These are phyloP conservation scores for Exophiala mesophila DNA, from an alignment of 2,329 filamentous ascomycete genomes.

Conservation along the genomic window DNA sequence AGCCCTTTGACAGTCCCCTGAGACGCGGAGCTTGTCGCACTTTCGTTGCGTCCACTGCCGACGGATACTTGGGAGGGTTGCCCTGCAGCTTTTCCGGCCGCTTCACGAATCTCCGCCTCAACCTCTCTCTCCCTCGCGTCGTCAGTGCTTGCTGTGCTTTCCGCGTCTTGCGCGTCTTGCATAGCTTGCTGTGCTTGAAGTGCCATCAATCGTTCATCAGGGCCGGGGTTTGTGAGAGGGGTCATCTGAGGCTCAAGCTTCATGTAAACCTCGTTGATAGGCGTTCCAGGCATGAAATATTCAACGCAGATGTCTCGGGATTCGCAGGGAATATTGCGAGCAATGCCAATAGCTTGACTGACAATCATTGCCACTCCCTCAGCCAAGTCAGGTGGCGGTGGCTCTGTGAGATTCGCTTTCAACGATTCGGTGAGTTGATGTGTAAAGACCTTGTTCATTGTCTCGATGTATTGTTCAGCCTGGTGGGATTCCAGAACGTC, in stretches of 20 bases:
- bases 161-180: conserved; percentile 23
- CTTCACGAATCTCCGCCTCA: conserved; percentile 23
- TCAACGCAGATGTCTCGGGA: conserved; percentile 83
- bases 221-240: conserved; percentile 46
- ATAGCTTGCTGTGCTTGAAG: conserved; percentile 20
- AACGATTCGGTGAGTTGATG: conserved; percentile 64
- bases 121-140: conserved; percentile 20
- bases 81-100: conserved; percentile 18
- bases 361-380: conserved; percentile 89
- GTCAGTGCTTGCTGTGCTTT: conserved; percentile 23
- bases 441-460: conserved; percentile 67
- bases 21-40: conserved; percentile 16
- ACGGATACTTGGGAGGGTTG: conserved; percentile 9
- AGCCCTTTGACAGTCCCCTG: conserved; percentile 18
- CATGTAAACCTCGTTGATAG: conserved; percentile 70
- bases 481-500: conserved; percentile 62
- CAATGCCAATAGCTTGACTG: conserved; percentile 80
- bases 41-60: conserved; percentile 13
- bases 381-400: conserved; percentile 74
- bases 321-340: conserved; percentile 80
- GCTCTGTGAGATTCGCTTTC: conserved; percentile 68
- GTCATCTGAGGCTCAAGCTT: conserved; percentile 69
- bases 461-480: conserved; percentile 60
- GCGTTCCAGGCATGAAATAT: conserved; percentile 74
- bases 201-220: conserved; percentile 21